A percentile compares a stretch with the other conserved stretches of the same genome.
phyloP scores from a whole-genome alignment of 1,284 basidiomycete genomes.

The Microstroma glucosiphilum region DNA sequence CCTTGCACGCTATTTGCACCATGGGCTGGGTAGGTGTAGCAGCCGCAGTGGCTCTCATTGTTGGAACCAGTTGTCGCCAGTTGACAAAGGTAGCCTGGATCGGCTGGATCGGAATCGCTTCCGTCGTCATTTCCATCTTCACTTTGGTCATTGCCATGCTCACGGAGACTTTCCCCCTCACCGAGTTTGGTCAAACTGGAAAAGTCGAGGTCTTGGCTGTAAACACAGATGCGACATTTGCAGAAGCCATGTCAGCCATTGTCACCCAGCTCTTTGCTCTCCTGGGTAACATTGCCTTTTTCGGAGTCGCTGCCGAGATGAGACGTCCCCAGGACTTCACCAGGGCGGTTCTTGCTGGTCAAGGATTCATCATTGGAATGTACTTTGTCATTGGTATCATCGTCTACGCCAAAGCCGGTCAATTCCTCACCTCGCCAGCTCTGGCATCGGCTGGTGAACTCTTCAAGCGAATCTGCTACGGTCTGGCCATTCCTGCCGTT shows the following conservation, averaged over 20 bases:
- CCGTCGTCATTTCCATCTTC: conserved; percentile 4
- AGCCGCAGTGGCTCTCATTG: background rate
- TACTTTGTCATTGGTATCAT: conserved; percentile 35
- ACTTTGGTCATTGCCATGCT: conserved; percentile 4
- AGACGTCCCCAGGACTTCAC: background rate
- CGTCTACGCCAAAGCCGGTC: conserved; percentile 40
- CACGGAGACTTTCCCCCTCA: background rate
- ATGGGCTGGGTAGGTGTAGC: conserved; percentile 8
- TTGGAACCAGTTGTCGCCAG: background rate
- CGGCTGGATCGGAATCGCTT: conserved; percentile 5
- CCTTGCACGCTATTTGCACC: conserved; percentile 7
- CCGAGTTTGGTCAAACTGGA: background rate
- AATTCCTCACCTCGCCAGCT: conserved; percentile 40
- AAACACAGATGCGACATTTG: background rate
- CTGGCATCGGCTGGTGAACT: conserved; percentile 29
- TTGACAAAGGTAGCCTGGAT: conserved; percentile 5
- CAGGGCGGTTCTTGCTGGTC: background rate
- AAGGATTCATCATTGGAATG: conserved; percentile 7
- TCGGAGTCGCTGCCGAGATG: conserved; percentile 7
- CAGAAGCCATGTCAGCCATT: conserved; percentile 3
- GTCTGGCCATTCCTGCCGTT: conserved; percentile 44
- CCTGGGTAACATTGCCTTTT: conserved; percentile 1
- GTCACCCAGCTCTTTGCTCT: conserved; percentile 6
- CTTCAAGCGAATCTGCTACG: conserved; percentile 37
- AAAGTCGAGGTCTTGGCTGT: background rate